These are phyloP conservation scores for Mycena venus DNA, from an alignment of 768 basidiomycete species.

Conservation along the genomic window DNA sequence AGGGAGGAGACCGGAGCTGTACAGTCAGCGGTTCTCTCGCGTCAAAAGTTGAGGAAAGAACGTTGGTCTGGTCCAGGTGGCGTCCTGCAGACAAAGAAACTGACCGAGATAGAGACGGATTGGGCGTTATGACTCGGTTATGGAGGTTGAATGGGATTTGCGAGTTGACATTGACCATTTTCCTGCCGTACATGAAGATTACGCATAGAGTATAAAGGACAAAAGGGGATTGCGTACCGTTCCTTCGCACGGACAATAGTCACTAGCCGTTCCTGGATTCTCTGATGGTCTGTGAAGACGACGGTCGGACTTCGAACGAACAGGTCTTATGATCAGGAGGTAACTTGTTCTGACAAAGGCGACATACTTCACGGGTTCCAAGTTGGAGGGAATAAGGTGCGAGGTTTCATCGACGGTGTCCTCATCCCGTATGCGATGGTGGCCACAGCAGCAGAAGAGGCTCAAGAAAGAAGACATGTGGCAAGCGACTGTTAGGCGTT, in stretches of 20 bases:
- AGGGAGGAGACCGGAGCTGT: conserved; percentile 22
- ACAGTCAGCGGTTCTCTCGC: conserved; percentile 33
- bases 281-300: conserved; percentile 67
- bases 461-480: conserved; percentile 28
- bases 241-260: conserved; percentile 42
- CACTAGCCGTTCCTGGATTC: conserved; percentile 30
- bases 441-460: conserved; percentile 31
- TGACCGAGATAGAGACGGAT: conserved; percentile 27
- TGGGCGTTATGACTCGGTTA: conserved; percentile 32
- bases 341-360: conserved; percentile 40
- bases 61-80: conserved; percentile 2
- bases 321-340: conserved; percentile 4
- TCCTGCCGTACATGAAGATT: conserved; percentile 21
- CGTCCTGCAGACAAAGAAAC: conserved; percentile 27
- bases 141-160: conserved; percentile 45
- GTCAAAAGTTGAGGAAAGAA: background rate
- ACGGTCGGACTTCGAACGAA: conserved; percentile 40
- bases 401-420: conserved; percentile 19
- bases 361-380: conserved; percentile 25
- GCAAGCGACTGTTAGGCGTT: background rate
- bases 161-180: conserved; percentile 42
- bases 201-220: background rate
- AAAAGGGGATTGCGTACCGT: conserved; percentile 27
- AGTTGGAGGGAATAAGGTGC: conserved; percentile 31
- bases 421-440: background rate